Evolutionary conservation across 2,329 filamentous ascomycete species (phyloP), one percentile per base, ranked within the genome.

Genomic region (Sporothrix globosa): DNA sequence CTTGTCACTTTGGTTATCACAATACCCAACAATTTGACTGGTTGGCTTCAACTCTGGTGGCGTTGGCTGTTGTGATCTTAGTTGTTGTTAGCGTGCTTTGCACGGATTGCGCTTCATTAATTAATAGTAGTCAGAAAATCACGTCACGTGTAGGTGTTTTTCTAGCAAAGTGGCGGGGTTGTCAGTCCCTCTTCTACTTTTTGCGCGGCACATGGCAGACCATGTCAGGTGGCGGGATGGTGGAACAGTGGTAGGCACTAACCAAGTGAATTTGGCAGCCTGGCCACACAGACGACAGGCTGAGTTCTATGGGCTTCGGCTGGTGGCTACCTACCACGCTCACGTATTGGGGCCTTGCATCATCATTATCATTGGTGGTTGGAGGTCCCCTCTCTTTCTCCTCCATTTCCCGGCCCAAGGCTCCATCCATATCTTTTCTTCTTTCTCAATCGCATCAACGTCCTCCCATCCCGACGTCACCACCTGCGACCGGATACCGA

Each of bases 391-490:
- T 10, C 19, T 34, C 46, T 50, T 34, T 52, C 63, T 39, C 46
- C 46, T 34, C 63, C 63, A 66, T 69, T 61, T 69, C 54, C 50
- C 30, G 39, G 41, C 67, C 67, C 54, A 68, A 68, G 66, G 66
- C 66, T 68, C 21, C 48, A 39, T 53, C 65, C 27, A 21, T 52
- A 17, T 39, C 27, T 24, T 34, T 44, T 39, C 63, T 41, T 67
- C 30, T 67, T 50, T 41, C 34, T 53, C 34, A 46, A 56, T 50
- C 24, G 17, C 50, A 54, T n/a, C 61, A 19, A n/a, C 54, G 54
- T 17, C 30, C 54, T 60, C 17, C 30, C 19, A n/a, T 60, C 56
- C 46, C 44, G 34, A 65, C 61, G 44, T 39, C 63, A 52, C 27
- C 44, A 27, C 27, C n/a, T 39, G 27, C 30, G 54, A 39, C 19